Conservation (phyloP, 768 basidiomycete species). For the Lyophyllum atratum region DNA sequence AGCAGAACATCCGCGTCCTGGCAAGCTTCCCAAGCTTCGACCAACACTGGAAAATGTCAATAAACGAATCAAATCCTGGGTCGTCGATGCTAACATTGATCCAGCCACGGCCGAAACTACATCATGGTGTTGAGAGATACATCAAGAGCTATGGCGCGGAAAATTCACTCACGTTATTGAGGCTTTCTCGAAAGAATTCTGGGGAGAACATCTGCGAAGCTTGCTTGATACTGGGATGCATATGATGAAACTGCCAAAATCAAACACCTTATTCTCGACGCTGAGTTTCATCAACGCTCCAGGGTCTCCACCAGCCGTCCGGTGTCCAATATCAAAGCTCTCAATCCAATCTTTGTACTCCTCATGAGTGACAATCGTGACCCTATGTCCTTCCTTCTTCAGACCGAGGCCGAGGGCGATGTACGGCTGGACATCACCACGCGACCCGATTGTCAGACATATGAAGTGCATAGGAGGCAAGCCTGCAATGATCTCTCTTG, state of each 20-base stretch:
- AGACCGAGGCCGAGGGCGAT: conserved; percentile 55
- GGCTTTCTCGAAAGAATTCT: conserved; percentile 66
- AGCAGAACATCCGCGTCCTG: conserved; percentile 66
- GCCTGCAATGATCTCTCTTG: conserved; percentile 30
- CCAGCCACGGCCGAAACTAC: conserved; percentile 67
- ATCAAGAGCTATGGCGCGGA: background rate
- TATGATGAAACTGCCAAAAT: background rate
- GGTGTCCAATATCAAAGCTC: conserved; percentile 59
- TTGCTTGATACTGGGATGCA: background rate
- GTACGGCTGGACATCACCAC: conserved; percentile 68
- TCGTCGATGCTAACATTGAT: conserved; percentile 48
- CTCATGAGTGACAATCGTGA: conserved; percentile 60
- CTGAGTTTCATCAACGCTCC: conserved; percentile 68
- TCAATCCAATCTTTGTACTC: conserved; percentile 58
- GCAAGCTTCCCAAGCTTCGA: conserved; percentile 64
- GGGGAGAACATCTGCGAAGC: conserved; percentile 64
- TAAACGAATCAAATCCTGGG: background rate
- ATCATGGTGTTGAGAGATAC: background rate
- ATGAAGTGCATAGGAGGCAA: conserved; percentile 52
- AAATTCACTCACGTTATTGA: conserved; percentile 46
- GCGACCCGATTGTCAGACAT: conserved; percentile 64
- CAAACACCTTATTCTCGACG: conserved; percentile 40
- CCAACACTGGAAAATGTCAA: conserved; percentile 41
- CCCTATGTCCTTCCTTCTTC: conserved; percentile 48
- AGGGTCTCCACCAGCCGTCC: conserved; percentile 69